phyloP scores from a whole-genome alignment of 768 basidiomycete genomes.

The Phanerodontia chrysosporium region DNA sequence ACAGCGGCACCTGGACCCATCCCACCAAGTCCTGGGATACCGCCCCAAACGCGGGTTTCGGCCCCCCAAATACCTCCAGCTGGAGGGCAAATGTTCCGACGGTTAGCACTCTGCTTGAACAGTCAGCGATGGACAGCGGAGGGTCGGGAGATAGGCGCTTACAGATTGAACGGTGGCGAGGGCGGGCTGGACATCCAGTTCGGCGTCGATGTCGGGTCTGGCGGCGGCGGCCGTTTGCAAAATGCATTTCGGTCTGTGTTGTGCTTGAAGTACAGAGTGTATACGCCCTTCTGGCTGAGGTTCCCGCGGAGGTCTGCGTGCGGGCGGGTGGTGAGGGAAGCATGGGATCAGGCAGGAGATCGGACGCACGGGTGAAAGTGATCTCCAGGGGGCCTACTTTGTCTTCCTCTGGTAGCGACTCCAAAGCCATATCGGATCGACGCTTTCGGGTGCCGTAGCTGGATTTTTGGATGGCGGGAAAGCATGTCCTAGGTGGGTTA shows the following conservation, averaged over 20 bases:
- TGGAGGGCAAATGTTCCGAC: background rate
- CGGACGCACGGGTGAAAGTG: no score
- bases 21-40: background rate
- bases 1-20: background rate
- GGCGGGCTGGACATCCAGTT: background rate
- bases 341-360: no score
- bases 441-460: no score
- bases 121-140: background rate
- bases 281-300: background rate
- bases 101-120: background rate
- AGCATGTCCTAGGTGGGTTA: no score
- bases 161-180: background rate
- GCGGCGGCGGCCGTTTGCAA: background rate
- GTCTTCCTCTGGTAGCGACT: no score
- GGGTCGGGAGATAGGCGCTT: background rate
- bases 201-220: background rate
- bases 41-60: background rate
- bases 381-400: no score
- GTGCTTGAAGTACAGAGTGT: background rate
- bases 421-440: no score
- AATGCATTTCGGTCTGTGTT: background rate
- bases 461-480: no score
- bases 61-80: background rate
- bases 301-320: background rate
- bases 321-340: background rate